A percentile compares a stretch with the other conserved stretches of the same genome.
phyloP scores from a whole-genome alignment of 805 yeast genomes.

The Suhomyces sp. region DNA sequence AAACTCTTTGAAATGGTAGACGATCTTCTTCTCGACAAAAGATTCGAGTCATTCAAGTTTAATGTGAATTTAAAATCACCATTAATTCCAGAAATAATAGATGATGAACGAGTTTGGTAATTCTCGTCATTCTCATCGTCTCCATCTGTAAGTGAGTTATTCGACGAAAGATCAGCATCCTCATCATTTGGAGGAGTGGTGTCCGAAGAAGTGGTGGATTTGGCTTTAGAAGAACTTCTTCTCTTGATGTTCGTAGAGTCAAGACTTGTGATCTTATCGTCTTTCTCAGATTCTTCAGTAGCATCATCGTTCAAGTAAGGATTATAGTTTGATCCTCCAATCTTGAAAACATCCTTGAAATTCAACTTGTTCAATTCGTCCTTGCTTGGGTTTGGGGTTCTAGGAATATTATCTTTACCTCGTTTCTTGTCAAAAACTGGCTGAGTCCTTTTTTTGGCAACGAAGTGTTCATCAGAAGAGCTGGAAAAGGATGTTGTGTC shows the following conservation, averaged over 20 bases:
- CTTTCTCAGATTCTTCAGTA: slow-evolving; percentile 12
- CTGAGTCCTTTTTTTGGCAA: slow-evolving; percentile 4
- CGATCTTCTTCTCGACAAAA: slow-evolving; percentile 55
- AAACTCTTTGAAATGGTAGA: slow-evolving; percentile 19
- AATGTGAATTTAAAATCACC: slow-evolving; percentile 54
- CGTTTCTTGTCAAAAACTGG: background rate
- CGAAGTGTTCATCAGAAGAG: slow-evolving; percentile 10
- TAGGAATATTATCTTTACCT: slow-evolving; percentile 28
- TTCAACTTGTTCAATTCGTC: slow-evolving; percentile 23
- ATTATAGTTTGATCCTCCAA: background rate
- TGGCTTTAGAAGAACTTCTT: slow-evolving; percentile 6
- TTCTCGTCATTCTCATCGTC: slow-evolving; percentile 22
- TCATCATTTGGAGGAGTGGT: slow-evolving; percentile 3
- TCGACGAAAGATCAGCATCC: slow-evolving; percentile 12
- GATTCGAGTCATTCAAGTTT: slow-evolving; percentile 61
- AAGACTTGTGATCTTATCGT: slow-evolving; percentile 15
- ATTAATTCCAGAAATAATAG: slow-evolving; percentile 38
- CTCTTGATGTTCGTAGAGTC: slow-evolving; percentile 4
- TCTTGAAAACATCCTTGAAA: slow-evolving; percentile 31
- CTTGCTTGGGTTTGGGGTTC: slow-evolving; percentile 38
- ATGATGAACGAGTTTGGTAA: slow-evolving; percentile 38
- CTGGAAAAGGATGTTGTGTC: slow-evolving; percentile 8
- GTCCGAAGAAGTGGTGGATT: slow-evolving; percentile 1
- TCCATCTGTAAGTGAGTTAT: slow-evolving; percentile 12
- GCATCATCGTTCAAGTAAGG: slow-evolving; percentile 14